Conservation (phyloP, 2,329 filamentous ascomycete genomes). For the Colletotrichum acutatum region DNA sequence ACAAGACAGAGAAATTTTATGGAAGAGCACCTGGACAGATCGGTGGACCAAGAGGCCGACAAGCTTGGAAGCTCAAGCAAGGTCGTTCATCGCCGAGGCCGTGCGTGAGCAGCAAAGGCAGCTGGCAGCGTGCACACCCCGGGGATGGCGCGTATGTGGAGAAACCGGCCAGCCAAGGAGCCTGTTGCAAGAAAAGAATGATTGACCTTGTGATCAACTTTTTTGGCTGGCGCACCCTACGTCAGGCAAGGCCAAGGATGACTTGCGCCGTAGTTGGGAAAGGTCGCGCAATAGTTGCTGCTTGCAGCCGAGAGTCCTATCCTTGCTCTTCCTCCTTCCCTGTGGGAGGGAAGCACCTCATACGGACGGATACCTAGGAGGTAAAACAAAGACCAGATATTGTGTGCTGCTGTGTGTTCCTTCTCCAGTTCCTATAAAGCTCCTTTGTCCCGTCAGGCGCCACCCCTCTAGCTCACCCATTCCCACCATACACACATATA, state of each 20-base stretch:
- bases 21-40: neutral
- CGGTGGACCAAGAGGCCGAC: neutral
- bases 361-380: too few relatives aligned
- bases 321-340: conserved; percentile 6
- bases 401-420: neutral
- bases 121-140: too few relatives aligned
- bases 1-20: neutral
- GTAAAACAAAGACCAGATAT: conserved; percentile 16
- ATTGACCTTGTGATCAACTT: conserved; percentile 35
- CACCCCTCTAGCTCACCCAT: neutral
- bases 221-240: conserved; percentile 20
- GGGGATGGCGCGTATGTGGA: conserved; percentile 24
- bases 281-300: conserved; percentile 29
- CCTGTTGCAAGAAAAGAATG: conserved; percentile 20
- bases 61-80: neutral
- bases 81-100: neutral
- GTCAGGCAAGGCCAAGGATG: conserved; percentile 27
- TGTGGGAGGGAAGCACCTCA: conserved; percentile 5
- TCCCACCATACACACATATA: neutral
- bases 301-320: conserved; percentile 25
- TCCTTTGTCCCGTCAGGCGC: conserved; percentile 14
- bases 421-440: conserved; percentile 35
- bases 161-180: conserved; percentile 9
- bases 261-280: conserved; percentile 29
- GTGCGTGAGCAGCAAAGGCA: neutral